These are phyloP conservation scores for Sporothrix humicola DNA, from an alignment of 2,329 filamentous ascomycete species.

Conservation along the genomic window DNA sequence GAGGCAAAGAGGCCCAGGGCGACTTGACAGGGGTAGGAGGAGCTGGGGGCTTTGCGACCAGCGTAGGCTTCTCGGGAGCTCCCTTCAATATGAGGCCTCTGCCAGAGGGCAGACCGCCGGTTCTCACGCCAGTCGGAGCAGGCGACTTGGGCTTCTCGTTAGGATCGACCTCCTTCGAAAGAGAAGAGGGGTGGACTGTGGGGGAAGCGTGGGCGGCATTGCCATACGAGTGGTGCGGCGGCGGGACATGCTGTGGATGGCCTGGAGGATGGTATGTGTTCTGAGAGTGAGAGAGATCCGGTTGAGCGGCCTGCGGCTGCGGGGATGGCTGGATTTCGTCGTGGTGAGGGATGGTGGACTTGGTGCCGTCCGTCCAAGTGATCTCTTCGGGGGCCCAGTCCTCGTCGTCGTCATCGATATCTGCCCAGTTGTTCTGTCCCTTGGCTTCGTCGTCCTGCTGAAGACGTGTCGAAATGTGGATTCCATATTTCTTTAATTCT, in stretches of 20 bases:
- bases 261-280: constrained; percentile 25
- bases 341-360: constrained; percentile 72
- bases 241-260: neutral
- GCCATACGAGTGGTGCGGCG: constrained; percentile 35
- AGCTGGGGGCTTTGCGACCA: constrained; percentile 73
- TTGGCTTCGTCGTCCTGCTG: constrained; percentile 67
- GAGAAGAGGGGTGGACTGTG: neutral
- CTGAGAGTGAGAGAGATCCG: constrained; percentile 15
- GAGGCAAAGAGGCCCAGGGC: constrained; percentile 87
- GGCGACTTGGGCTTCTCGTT: constrained; percentile 56
- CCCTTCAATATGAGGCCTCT: constrained; percentile 71
- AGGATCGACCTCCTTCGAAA: constrained; percentile 41
- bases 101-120: constrained; percentile 56
- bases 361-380: constrained; percentile 87
- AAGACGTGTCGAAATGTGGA: constrained; percentile 80
- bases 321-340: constrained; percentile 54
- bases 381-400: constrained; percentile 86
- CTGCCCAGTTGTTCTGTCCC: constrained; percentile 84
- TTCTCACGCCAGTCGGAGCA: constrained; percentile 47
- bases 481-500: constrained; percentile 84
- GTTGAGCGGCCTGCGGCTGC: constrained; percentile 15
- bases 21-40: constrained; percentile 78
- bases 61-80: constrained; percentile 70
- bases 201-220: constrained; percentile 28
- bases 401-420: constrained; percentile 87